A percentile compares a stretch with the other conserved stretches of the same genome.
phyloP scores from a whole-genome alignment of 2,329 filamentous ascomycete genomes.

The Ophiocordyceps unilateralis region DNA sequence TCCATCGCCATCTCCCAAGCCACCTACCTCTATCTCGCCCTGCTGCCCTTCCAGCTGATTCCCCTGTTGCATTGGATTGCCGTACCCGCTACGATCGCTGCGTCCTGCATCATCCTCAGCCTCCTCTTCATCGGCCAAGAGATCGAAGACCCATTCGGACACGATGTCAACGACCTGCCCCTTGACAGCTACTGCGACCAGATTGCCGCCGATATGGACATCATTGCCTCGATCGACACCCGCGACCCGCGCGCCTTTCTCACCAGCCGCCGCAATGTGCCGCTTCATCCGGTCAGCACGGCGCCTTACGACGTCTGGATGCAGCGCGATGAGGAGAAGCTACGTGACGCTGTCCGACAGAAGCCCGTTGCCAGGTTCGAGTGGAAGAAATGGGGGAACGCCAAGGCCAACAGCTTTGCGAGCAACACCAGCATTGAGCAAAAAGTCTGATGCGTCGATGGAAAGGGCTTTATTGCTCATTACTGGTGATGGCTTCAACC shows the following conservation, averaged over 20 bases:
- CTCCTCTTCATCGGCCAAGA: constrained; percentile 59
- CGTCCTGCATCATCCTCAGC: constrained; percentile 69
- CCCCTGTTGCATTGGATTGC: constrained; percentile 49
- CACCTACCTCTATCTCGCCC: constrained; percentile 67
- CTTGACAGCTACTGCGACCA: constrained; percentile 63
- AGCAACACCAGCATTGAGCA: constrained; percentile 2
- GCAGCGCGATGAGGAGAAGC: constrained; percentile 21
- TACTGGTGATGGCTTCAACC: too few relatives aligned
- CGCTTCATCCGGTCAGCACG: constrained; percentile 36
- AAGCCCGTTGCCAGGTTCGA: constrained; percentile 20
- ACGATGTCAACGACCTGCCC: constrained; percentile 68
- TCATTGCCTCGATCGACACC: constrained; percentile 40
- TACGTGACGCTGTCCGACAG: constrained; percentile 20
- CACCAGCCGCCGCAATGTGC: constrained; percentile 24
- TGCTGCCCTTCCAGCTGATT: constrained; percentile 68
- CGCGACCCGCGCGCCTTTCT: constrained; percentile 15
- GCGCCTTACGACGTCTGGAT: constrained; percentile 20
- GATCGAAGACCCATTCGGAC: constrained; percentile 73
- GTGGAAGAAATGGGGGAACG: constrained; percentile 8
- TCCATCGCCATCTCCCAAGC: constrained; percentile 74
- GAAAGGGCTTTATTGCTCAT: background rate
- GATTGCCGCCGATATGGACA: constrained; percentile 56
- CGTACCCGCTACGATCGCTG: constrained; percentile 56
- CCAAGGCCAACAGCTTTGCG: background rate
- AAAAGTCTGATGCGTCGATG: background rate